phyloP scores from a whole-genome alignment of 805 yeast genomes.

The Zygosaccharomyces bisporus region DNA sequence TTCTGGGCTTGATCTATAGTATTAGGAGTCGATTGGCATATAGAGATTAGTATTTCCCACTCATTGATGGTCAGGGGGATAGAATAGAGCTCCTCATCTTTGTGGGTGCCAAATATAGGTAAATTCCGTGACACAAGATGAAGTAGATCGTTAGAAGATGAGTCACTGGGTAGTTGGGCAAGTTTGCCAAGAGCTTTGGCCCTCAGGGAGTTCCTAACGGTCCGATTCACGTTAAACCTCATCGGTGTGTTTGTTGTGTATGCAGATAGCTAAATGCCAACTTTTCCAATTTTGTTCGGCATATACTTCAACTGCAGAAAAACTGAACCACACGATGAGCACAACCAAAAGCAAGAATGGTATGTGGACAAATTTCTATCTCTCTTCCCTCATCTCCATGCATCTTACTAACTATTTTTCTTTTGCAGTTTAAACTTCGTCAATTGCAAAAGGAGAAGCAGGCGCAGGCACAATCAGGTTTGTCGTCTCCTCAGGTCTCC shows the following conservation, averaged over 20 bases:
- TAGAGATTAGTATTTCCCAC: slow-evolving; percentile 50
- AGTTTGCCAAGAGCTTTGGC: slow-evolving; percentile 27
- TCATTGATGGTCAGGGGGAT: slow-evolving; percentile 50
- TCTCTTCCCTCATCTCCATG: neutral
- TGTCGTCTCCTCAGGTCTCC: neutral
- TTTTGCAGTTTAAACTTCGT: slow-evolving; percentile 26
- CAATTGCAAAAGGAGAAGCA: slow-evolving; percentile 27
- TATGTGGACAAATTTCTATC: neutral
- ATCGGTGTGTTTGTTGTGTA: neutral
- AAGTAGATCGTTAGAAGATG: slow-evolving; percentile 2
- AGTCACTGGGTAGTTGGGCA: slow-evolving; percentile 17
- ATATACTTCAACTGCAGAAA: neutral
- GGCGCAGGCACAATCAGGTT: slow-evolving; percentile 1
- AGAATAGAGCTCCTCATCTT: slow-evolving; percentile 27
- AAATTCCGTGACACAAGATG: slow-evolving; percentile 24
- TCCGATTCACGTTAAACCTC: slow-evolving; percentile 3
- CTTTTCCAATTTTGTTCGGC: neutral
- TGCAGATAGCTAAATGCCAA: neutral
- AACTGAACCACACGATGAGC: neutral
- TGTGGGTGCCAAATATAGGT: slow-evolving; percentile 29
- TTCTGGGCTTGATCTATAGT: slow-evolving; percentile 39
- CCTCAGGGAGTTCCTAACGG: slow-evolving; percentile 18
- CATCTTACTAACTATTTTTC: neutral
- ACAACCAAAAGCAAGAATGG: neutral
- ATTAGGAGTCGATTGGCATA: slow-evolving; percentile 40